These are phyloP conservation scores for Delitschia confertaspora DNA, from an alignment of 495 filamentous ascomycete species.

Conservation along the genomic window DNA sequence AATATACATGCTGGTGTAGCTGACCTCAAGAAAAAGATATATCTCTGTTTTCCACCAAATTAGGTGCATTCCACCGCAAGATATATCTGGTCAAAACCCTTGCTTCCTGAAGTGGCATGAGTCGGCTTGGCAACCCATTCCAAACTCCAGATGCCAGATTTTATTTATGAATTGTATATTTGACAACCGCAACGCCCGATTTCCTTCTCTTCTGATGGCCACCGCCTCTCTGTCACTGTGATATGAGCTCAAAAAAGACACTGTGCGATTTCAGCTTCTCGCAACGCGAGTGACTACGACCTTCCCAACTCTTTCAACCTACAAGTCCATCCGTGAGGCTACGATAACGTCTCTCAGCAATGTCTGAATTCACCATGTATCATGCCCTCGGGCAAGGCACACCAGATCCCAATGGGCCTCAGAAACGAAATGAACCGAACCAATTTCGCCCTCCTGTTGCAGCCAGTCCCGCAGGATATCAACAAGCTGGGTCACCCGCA, in stretches of 20 bases:
- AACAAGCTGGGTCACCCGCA: conserved; percentile 49
- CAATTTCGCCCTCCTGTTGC: conserved; percentile 45
- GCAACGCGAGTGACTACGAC: conserved; percentile 6
- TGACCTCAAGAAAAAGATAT: no score
- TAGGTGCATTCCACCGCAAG: no score
- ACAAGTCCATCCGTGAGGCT: conserved; percentile 4
- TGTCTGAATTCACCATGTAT: conserved; percentile 74
- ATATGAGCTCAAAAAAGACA: no score
- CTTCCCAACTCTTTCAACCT: not conserved
- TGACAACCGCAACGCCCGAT: no score
- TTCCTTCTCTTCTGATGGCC: not conserved
- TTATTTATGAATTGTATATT: no score
- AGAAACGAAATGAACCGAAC: conserved; percentile 48
- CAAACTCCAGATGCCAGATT: no score
- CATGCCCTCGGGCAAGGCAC: conserved; percentile 61
- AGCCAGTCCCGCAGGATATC: conserved; percentile 48
- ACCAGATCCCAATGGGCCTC: conserved; percentile 48
- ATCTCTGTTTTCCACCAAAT: no score
- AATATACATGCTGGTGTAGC: no score
- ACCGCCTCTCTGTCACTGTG: not conserved
- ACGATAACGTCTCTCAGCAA: conserved; percentile 11
- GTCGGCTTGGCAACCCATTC: no score
- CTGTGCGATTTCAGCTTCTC: conserved; percentile 3
- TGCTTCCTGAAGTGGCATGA: no score
- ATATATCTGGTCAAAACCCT: no score